Conservation (phyloP, 2,329 filamentous ascomycete genomes). For the Chaetomium sp. region DNA sequence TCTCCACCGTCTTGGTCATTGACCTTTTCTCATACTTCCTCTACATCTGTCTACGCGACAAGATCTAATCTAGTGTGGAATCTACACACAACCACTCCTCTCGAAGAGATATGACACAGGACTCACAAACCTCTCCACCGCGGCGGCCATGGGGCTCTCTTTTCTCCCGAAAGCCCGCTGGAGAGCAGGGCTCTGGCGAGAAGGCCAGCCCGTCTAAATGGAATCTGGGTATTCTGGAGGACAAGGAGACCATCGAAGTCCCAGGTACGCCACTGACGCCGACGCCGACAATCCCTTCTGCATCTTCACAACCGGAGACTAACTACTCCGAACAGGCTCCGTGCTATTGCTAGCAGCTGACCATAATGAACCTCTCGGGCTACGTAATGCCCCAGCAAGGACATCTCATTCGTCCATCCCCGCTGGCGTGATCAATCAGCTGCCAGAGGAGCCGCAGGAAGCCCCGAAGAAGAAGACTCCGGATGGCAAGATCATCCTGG, state of each 20-base stretch:
- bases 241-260: slow-evolving; percentile 79
- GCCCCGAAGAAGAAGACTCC: slow-evolving; percentile 71
- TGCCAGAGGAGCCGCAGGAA: slow-evolving; percentile 34
- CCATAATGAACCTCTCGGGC: slow-evolving; percentile 61
- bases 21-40: background rate
- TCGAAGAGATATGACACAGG: slow-evolving; percentile 9
- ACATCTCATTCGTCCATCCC: slow-evolving; percentile 62
- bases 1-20: background rate
- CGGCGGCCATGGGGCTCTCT: slow-evolving; percentile 26
- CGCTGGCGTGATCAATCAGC: slow-evolving; percentile 46
- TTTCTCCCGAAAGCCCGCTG: slow-evolving; percentile 15
- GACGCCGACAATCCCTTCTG: background rate
- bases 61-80: background rate
- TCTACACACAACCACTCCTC: background rate
- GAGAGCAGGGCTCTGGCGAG: slow-evolving; percentile 11
- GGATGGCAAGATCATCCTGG: slow-evolving; percentile 82
- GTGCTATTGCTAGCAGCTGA: slow-evolving; percentile 58
- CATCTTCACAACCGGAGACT: background rate
- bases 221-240: slow-evolving; percentile 81
- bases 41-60: background rate
- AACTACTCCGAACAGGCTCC: slow-evolving; percentile 49
- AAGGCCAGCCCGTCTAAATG: slow-evolving; percentile 44
- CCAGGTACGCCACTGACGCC: slow-evolving; percentile 62
- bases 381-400: slow-evolving; percentile 58
- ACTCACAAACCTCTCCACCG: slow-evolving; percentile 12